Conservation (phyloP, 1,284 basidiomycete genomes). For the Coriolopsis trogii region DNA sequence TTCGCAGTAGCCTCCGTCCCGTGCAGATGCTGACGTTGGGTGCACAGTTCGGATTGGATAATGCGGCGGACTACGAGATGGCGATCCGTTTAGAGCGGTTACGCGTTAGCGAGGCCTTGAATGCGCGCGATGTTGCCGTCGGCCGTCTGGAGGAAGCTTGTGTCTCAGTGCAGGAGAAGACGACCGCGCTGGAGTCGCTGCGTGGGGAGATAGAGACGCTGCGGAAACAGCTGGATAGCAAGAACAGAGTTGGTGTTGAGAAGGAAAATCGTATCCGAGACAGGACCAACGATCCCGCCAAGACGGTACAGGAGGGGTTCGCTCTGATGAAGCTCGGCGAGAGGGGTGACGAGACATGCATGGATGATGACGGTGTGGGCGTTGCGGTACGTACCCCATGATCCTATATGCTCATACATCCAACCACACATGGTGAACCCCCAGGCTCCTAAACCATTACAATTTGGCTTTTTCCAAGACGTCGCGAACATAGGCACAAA, state of each 20-base stretch:
- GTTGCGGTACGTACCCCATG: no score
- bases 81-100: constrained; percentile 53
- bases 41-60: background rate
- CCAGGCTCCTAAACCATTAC: no score
- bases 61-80: constrained; percentile 16
- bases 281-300: constrained; percentile 38
- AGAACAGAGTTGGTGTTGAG: background rate
- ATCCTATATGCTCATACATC: no score
- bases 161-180: constrained; percentile 61
- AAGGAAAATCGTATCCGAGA: constrained; percentile 10
- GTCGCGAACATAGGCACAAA: constrained; percentile 2
- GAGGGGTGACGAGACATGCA: no score
- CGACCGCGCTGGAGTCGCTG: constrained; percentile 50
- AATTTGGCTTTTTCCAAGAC: no score
- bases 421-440: no score
- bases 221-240: constrained; percentile 27
- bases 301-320: constrained; percentile 44
- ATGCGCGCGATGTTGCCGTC: constrained; percentile 67
- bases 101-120: constrained; percentile 59
- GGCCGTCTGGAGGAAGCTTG: constrained; percentile 64
- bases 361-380: no score
- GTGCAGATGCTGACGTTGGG: background rate
- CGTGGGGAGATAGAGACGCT: constrained; percentile 42
- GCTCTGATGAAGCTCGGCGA: constrained; percentile 28
- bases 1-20: no score